Percentiles rank a stretch among this genome's conserved stretches.
These are phyloP conservation scores for Isatis tinctoria DNA, from an alignment of 345 rosid species.

Conservation along the genomic window DNA sequence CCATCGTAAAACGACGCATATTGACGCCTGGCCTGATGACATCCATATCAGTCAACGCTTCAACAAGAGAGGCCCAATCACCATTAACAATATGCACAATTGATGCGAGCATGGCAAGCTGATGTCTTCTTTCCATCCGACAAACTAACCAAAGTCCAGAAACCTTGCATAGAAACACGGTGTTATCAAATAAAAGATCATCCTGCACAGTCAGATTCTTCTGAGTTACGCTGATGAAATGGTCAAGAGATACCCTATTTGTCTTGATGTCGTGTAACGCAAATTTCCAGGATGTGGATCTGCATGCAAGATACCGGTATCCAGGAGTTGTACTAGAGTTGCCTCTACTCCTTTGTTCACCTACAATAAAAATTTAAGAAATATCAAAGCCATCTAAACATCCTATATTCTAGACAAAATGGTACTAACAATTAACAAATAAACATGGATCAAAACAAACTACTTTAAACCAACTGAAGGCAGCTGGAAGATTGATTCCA, in stretches of 20 bases:
- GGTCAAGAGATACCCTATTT: slow-evolving; percentile 60
- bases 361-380: slow-evolving; percentile 34
- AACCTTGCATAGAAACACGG: slow-evolving; percentile 48
- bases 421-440: neutral
- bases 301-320: slow-evolving; percentile 93
- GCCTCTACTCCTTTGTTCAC: slow-evolving; percentile 92
- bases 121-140: slow-evolving; percentile 90
- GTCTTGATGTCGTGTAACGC: slow-evolving; percentile 76
- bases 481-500: slow-evolving; percentile 5
- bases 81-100: slow-evolving; percentile 92
- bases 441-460: neutral
- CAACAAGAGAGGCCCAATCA: slow-evolving; percentile 80
- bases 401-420: neutral
- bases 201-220: slow-evolving; percentile 15
- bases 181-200: slow-evolving; percentile 7
- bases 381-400: slow-evolving; percentile 14
- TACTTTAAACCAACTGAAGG: neutral
- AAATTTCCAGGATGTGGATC: slow-evolving; percentile 98
- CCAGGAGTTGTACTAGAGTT: slow-evolving; percentile 90
- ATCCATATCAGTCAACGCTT: slow-evolving; percentile 85
- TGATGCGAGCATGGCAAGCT: slow-evolving; percentile 88
- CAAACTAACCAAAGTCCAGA: slow-evolving; percentile 94
- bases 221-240: neutral
- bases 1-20: slow-evolving; percentile 66
- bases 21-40: slow-evolving; percentile 78